These are phyloP conservation scores for Fagus crenata DNA, from an alignment of 306 rosid genomes.

Conservation along the genomic window DNA sequence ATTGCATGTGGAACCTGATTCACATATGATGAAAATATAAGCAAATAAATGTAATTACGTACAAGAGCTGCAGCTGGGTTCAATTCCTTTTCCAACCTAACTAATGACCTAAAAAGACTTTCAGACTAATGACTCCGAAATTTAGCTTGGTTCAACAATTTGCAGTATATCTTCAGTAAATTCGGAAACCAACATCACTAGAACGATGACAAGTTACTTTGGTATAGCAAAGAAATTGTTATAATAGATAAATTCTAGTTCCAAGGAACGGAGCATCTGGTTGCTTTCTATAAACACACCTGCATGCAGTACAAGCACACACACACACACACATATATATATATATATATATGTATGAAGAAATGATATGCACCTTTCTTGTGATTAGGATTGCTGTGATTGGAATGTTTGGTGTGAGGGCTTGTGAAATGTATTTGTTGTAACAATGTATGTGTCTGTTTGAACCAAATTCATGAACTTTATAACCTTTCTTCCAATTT, in stretches of 20 bases:
- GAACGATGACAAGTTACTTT: not conserved
- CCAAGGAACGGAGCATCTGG: not conserved
- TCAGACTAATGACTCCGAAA: not conserved
- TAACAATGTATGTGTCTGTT: not conserved
- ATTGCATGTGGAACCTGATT: conserved; percentile 66
- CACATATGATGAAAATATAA: conserved; percentile 24
- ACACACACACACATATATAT: too few relatives aligned
- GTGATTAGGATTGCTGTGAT: not conserved
- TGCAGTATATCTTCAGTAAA: not conserved
- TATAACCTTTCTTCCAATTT: not conserved
- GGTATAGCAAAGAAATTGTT: not conserved
- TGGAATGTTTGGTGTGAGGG: not conserved
- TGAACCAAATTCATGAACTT: not conserved
- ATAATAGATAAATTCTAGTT: not conserved
- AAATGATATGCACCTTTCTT: not conserved
- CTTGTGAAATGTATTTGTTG: not conserved
- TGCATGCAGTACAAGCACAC: not conserved
- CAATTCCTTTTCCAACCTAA: not conserved
- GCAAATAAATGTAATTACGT: conserved; percentile 19
- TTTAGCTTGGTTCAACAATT: not conserved
- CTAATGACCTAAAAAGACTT: not conserved
- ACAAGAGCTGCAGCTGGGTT: not conserved
- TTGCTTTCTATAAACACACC: not conserved
- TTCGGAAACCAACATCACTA: not conserved
- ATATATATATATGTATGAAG: not conserved